Percentiles rank a stretch among this genome's conserved stretches.
Conservation (phyloP, 306 rosid species). For the Quercus dentata region DNA sequence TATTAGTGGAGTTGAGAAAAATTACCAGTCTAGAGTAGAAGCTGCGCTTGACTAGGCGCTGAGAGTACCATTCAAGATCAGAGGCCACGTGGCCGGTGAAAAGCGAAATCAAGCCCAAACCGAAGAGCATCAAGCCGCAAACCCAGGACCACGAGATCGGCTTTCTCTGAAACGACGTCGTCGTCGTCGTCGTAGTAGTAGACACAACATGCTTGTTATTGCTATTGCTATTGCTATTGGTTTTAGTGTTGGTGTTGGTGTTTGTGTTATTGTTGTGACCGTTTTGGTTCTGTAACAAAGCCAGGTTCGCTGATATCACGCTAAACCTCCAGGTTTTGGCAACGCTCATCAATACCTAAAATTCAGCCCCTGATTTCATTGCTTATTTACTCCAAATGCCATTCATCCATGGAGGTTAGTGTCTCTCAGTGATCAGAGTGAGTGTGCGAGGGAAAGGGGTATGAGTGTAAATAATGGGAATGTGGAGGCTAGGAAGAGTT, state of each 20-base stretch:
- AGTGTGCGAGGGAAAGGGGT: background rate
- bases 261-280: background rate
- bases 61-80: slow-evolving; percentile 95
- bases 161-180: slow-evolving; percentile 39
- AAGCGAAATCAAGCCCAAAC: slow-evolving; percentile 78
- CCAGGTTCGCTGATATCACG: slow-evolving; percentile 60
- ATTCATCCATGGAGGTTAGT: background rate
- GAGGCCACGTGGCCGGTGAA: slow-evolving; percentile 91
- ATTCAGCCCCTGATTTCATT: slow-evolving; percentile 11
- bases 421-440: background rate
- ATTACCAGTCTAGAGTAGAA: slow-evolving; percentile 57
- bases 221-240: background rate
- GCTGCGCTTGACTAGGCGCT: slow-evolving; percentile 51
- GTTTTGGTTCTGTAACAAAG: slow-evolving; percentile 45
- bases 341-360: slow-evolving; percentile 45
- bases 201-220: slow-evolving; percentile 28
- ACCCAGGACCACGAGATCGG: slow-evolving; percentile 60
- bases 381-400: slow-evolving; percentile 25
- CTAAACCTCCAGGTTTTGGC: slow-evolving; percentile 55
- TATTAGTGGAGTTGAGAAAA: background rate
- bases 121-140: slow-evolving; percentile 90
- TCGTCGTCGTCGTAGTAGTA: background rate
- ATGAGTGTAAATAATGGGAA: background rate
- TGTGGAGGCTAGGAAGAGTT: background rate
- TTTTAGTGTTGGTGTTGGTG: no score